Evolutionary conservation across 2,329 filamentous ascomycete species (phyloP), one percentile per base, ranked within the genome.

Genomic region (Alternaria triticimaculans): DNA sequence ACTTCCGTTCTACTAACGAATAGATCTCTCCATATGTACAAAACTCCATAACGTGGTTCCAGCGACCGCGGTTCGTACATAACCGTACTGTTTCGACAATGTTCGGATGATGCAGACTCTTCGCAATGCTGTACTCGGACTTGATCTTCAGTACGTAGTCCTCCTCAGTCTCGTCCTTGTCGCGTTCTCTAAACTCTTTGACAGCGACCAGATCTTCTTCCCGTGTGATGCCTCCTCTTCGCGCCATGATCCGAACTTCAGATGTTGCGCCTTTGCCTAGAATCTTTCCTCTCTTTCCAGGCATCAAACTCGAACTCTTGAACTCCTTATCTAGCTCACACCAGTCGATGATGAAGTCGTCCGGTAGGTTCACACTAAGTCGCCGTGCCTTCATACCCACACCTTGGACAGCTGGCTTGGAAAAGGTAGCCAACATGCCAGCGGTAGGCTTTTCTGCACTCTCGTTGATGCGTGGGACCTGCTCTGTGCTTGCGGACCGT

Each of bases 21-120:
- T 91, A 95, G 6, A 97, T 83, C 75, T 97, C 94, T 49, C 94
- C 93, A 70, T 93, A 88, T 4, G 88, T 86, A 82, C 94, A 97
- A 78, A 92, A 96, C 77, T 97, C 93, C 94, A 97, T 97, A 60
- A 97, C 92, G 77, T 96, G 92, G 77, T 93, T 94, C 91, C 92
- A 96, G 43, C 90, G 89, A 30, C 88, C 88, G 70, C 89, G 87
- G 70, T 94, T 87, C 14, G 87, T 80, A 82, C 93, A 96, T 6
- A 97, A 84, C 28, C 90, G 88, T 59, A 94, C 82, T 0, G 92
- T 94, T 79, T 93, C 88, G 67, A 97, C 91, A 71, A 97, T 92
- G 78, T 97, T 97, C 55, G 93, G 92, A 76, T 97, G 93, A 72
- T 93, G 88, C 64, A 94, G 82, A 68, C 91, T 93, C 83, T 94